Evolutionary conservation across 108 stramenopile species (phyloP).

Genomic region (Skeletonema grethae): DNA sequence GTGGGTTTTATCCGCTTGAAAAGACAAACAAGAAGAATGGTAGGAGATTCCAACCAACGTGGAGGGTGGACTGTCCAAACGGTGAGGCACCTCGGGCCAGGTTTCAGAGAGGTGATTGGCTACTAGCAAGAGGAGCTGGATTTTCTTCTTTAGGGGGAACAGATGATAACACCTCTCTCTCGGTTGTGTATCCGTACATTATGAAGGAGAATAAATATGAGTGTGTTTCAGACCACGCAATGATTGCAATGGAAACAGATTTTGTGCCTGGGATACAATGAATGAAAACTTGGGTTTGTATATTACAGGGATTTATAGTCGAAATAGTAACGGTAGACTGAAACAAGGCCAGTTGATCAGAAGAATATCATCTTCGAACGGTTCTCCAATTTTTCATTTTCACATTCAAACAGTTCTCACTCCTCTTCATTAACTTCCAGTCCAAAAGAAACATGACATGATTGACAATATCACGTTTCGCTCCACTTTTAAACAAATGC

Average conservation of each 20-base stretch:
- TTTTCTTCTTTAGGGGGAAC: constrained; percentile 1
- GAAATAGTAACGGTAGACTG: constrained; percentile 19
- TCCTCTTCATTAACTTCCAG: too few relatives aligned
- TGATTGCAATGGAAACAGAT: constrained; percentile 9
- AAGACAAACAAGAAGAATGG: constrained; percentile 14
- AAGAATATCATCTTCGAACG: too few relatives aligned
- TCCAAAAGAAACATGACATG: too few relatives aligned
- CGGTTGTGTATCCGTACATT: constrained; percentile 6
- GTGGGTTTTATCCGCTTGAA: constrained; percentile 6
- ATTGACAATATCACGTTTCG: too few relatives aligned
- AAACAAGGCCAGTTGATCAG: background rate
- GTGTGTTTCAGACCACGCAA: constrained; percentile 16
- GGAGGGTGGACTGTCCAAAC: constrained; percentile 8
- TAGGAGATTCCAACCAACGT: constrained; percentile 11
- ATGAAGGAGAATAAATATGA: constrained; percentile 5
- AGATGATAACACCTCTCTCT: background rate
- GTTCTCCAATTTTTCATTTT: too few relatives aligned
- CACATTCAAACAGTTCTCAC: too few relatives aligned
- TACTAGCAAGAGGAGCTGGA: background rate
- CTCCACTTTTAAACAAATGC: too few relatives aligned
- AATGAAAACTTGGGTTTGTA: background rate
- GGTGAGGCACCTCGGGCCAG: background rate
- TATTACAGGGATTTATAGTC: too few relatives aligned
- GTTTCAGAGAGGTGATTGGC: constrained; percentile 5
- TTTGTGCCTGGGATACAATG: background rate